Evolutionary conservation across 495 filamentous ascomycete genomes (phyloP), one percentile per base, ranked within the genome.

Genomic region (Annulohypoxylon maeteangense): DNA sequence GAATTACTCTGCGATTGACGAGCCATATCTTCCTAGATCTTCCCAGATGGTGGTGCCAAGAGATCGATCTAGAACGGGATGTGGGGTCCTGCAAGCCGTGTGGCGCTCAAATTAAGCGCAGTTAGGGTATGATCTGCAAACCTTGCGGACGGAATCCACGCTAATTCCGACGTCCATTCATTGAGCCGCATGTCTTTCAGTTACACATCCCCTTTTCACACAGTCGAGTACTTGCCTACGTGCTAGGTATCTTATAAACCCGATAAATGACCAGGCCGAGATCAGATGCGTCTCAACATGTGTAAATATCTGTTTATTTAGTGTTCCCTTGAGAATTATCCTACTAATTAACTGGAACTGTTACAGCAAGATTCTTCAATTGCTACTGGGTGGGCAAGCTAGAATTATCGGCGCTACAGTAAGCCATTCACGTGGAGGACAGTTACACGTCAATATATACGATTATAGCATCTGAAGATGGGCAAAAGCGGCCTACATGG

Each of bases 151-250:
- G 61, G 61, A 29, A 29, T 32, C 25, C 22, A 38, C 44, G 54
- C 55, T 59, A 70, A 60, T 55, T 70, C 16, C 42, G 59, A 70
- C 67, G 45, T 65, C 67, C 44, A 36, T 31, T 38, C 7, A 40
- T 31, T 31, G 67, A 70, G 67, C 67, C 67, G 42, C 67, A 64
- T 54, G 22, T 42, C 29, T 12, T 23, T 14, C 22, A 48, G 22
- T 50, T 42, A 42, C 32, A 36, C 32, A 8, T 11, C 7, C 1
- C 10, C 32, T 5, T 16, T 16, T 42, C 47, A 50, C 22, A 25
- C 11, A 50, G 22, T 50, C 3, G 23, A 27, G 47, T 20, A 50
- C 8, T 11, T 4, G 22, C 14, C 38, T 16, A 16, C 1, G 4
- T n/a, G 38, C 6, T 16, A 4, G 14, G 4, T 16, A 16, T 10